phyloP scores from a whole-genome alignment of 129 eudicot species.

The Flaveria trinervia region DNA sequence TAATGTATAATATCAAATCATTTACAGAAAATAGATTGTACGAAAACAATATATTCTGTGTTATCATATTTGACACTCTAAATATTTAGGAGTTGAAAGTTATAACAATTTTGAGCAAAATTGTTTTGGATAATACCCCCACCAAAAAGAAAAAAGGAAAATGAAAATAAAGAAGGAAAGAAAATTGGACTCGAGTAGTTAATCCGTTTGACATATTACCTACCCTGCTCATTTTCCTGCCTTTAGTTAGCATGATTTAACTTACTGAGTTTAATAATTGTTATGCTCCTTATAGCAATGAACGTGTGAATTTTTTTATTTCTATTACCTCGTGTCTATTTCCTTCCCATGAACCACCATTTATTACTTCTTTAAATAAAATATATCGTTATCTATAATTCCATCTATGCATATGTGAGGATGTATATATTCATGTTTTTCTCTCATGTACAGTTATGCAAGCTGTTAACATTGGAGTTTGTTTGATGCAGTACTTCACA shows the following conservation, averaged over 20 bases:
- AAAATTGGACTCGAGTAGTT: not conserved
- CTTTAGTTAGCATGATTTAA: not conserved
- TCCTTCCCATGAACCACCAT: not conserved
- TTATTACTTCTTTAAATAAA: not conserved
- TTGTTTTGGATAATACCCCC: not conserved
- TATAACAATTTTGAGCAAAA: not conserved
- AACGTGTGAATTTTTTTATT: not conserved
- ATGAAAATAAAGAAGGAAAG: too few relatives aligned
- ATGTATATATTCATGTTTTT: constrained; percentile 16
- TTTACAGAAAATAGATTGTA: not conserved
- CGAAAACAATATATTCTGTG: not conserved
- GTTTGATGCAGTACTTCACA: constrained; percentile 59
- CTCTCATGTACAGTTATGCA: not conserved
- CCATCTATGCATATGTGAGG: not conserved
- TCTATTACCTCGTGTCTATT: not conserved
- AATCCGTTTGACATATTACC: not conserved
- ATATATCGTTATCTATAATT: not conserved
- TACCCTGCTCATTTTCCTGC: not conserved
- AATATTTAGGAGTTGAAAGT: not conserved
- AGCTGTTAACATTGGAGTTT: constrained; percentile 22
- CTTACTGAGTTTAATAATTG: not conserved
- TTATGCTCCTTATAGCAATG: not conserved
- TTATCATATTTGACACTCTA: not conserved
- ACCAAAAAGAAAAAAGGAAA: too few relatives aligned
- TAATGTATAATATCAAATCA: not conserved